A percentile compares a stretch with the other conserved stretches of the same genome.
phyloP scores from a whole-genome alignment of 371 early-diverging fungal species.

The Mucor lusitanicus region DNA sequence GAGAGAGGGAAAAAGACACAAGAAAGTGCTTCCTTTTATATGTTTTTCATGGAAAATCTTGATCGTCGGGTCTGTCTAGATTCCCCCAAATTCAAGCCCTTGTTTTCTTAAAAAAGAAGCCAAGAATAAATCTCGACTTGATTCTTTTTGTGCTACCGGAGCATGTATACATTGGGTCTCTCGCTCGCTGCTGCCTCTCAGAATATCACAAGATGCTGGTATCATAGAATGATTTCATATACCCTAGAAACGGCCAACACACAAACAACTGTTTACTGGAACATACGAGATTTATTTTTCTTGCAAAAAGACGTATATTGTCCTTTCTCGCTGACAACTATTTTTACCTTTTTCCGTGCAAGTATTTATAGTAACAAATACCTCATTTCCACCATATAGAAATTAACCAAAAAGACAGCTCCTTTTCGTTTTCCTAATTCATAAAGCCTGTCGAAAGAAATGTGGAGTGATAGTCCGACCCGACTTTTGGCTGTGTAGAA shows the following conservation, averaged over 20 bases:
- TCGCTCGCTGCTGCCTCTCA: background rate
- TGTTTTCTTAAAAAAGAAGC: background rate
- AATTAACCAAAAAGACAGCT: background rate
- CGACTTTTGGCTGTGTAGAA: background rate
- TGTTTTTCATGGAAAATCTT: background rate
- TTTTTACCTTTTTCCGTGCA: background rate
- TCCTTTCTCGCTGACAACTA: background rate
- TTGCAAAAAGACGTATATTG: background rate
- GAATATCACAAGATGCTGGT: background rate
- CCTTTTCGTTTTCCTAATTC: background rate
- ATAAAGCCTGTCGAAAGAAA: background rate
- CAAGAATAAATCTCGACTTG: slow-evolving; percentile 3
- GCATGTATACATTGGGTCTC: background rate
- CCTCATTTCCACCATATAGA: background rate
- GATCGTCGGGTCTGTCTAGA: slow-evolving; percentile 1
- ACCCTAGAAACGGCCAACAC: background rate
- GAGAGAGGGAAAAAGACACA: slow-evolving; percentile 28
- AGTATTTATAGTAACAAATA: background rate
- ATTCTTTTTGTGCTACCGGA: background rate
- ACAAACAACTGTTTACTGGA: background rate
- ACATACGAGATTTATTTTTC: background rate
- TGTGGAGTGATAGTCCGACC: slow-evolving; percentile 2
- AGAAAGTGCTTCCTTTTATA: slow-evolving; percentile 12
- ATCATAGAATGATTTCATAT: background rate
- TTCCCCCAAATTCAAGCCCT: background rate